Evolutionary conservation across 2,329 filamentous ascomycete genomes (phyloP), one percentile per base, ranked within the genome.

Genomic region (Aspergillus sojae): DNA sequence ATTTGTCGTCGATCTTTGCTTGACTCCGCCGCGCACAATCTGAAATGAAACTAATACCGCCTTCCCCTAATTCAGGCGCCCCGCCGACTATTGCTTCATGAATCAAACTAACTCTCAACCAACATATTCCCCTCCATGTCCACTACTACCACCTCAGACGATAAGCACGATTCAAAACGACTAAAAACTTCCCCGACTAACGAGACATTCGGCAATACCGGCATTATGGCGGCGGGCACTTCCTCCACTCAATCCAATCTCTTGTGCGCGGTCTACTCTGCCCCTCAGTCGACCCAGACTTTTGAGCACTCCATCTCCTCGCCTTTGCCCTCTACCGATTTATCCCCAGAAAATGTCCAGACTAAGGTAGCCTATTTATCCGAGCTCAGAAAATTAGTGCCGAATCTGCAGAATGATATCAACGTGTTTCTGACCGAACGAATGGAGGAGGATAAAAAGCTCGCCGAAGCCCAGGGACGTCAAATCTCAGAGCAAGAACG

Each of bases 371-470:
- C 81, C 39, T 87, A 86, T 70, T 78, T 89, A 11, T 74, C 79
- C 9, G 77, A 81, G 43, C 79, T 89, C 14, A 81, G 85, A 39
- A 68, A 78, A 2, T 78, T 81, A 9, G 80, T 84, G 32, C 80
- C 79, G 12, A 74, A 79, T 21, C 71, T 89, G n/a, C 87, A 89
- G 72, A 78, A 77, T 53, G 81, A 87, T 57, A 77, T 89, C 72
- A 89, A 89, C 70, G 75, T 77, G 23, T 88, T 86, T 67, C 71
- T 89, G 68, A 89, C 87, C 21, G 77, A 82, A 67, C 85, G 84
- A 64, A 89, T 89, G 87, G 86, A 85, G 52, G 83, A 88, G 65
- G 87, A 89, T 65, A 88, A 86, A 65, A 74, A 75, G 36, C 63
- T 67, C 1, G 77, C 77, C 9, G 74, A 72, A 19, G 76, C 75